Evolutionary conservation across 78 protist genomes (phyloP).

Genomic region (Goniomonas avonlea): DNA sequence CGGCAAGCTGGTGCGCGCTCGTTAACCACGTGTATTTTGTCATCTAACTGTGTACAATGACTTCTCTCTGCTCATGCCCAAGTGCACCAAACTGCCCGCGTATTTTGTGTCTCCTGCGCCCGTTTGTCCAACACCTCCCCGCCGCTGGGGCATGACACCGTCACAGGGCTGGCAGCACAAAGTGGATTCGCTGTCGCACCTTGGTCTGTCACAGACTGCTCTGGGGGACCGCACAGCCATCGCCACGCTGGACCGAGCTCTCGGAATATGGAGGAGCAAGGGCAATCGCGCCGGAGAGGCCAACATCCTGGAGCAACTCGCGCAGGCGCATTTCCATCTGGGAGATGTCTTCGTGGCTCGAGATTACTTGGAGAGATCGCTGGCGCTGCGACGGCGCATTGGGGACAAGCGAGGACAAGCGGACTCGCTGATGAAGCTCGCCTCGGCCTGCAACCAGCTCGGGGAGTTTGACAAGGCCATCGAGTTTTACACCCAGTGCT

Average conservation of each 20-base stretch:
- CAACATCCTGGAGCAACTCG: neutral
- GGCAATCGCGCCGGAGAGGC: neutral
- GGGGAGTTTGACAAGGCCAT: neutral
- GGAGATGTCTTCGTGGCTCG: neutral
- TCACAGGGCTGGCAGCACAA: neutral
- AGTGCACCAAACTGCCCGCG: too few relatives aligned
- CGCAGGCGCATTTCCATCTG: neutral
- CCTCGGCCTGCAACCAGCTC: neutral
- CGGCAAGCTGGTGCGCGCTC: too few relatives aligned
- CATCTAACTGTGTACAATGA: too few relatives aligned
- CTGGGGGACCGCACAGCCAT: too few relatives aligned
- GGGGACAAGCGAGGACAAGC: conserved; percentile 11
- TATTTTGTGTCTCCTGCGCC: too few relatives aligned
- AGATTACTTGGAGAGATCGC: neutral
- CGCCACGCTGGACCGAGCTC: too few relatives aligned
- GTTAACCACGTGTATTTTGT: too few relatives aligned
- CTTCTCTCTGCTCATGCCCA: too few relatives aligned
- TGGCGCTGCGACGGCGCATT: neutral
- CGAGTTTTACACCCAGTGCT: too few relatives aligned
- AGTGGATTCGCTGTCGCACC: too few relatives aligned
- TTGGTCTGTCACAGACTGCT: too few relatives aligned
- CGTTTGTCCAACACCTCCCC: neutral
- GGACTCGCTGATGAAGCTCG: conserved; percentile 9
- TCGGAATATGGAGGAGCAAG: too few relatives aligned
- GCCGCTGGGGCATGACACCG: neutral